Base-by-base conservation (phyloP, 2,329 filamentous ascomycete species). In the Xylaria multiplex region DNA sequence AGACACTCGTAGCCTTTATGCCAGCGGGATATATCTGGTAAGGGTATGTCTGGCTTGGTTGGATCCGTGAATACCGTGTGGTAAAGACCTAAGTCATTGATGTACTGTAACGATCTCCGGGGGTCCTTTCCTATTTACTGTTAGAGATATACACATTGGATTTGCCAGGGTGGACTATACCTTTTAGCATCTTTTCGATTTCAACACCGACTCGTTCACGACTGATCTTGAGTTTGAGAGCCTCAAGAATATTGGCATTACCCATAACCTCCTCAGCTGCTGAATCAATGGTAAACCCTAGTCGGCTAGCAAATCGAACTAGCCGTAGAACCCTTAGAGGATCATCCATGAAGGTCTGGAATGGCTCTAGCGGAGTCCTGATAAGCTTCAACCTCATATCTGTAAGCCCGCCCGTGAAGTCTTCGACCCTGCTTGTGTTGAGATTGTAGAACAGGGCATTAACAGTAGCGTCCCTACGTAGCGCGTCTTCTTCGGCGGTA, bases 401-500 rank as follows among this genome's bases (percentile, higher is more conserved):
- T 7, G 85, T 76, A 42, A 96, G 81, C 0, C 96, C 95, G 7
- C 86, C 86, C 0, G 93, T 96, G 67, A 96, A 91, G 77, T 99
- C 96, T 78, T 98, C 95, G 42, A 98, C 86, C 65, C 85, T 74
- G 40, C 88, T 86, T 0, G 90, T 93, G 74, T 94, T 89, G 45
- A 99, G 82, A 73, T 98, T 98, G 83, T 96, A 98, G 80, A 98
- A 98, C 69, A 99, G 87, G 27, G 96, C 93, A 77, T 99, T 99
- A 67, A 98, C 89, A 0, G 93, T 97, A 24, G 95, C 94, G 82
- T 99, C 95, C 54, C 95, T 89, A 24, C 95, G 89, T 71, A 93
- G 77, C 2, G 95, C 95, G 79, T 99, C 95, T 78, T 99, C 93
- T 76, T 92, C 86, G 0, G 95, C 90, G 0, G 93, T 97, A 5